A percentile compares a stretch with the other conserved stretches of the same genome.
phyloP scores from a whole-genome alignment of 164 flowering plant species.

The Liquidambar formosana region DNA sequence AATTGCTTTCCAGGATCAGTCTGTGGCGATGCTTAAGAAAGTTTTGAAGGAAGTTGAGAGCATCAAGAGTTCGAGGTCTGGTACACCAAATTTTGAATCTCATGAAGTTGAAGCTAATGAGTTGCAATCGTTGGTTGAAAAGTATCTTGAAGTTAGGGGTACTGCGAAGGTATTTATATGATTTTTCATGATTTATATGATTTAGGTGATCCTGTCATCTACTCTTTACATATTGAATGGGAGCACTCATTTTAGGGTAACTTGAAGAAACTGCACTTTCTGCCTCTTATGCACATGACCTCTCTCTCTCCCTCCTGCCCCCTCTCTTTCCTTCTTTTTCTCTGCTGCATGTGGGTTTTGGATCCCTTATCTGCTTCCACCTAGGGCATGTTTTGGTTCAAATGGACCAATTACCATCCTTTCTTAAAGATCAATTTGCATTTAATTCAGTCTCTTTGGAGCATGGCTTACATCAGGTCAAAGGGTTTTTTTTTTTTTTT shows the following conservation, averaged over 20 bases:
- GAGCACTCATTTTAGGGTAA: neutral
- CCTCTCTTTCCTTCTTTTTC: too few species aligned
- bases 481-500: too few species aligned
- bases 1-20: constrained; percentile 57
- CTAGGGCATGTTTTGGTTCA: neutral
- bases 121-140: constrained; percentile 63
- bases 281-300: neutral
- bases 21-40: constrained; percentile 65
- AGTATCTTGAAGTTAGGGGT: constrained; percentile 78
- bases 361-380: neutral
- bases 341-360: neutral
- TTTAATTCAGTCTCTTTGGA: neutral
- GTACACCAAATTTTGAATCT: constrained; percentile 78
- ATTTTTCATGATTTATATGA: constrained; percentile 12
- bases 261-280: neutral
- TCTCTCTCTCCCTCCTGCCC: neutral
- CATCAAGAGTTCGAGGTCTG: constrained; percentile 77
- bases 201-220: neutral
- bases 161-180: constrained; percentile 52
- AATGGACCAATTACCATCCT: neutral
- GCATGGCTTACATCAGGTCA: neutral
- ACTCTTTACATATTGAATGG: neutral
- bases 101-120: constrained; percentile 82
- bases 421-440: neutral
- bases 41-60: constrained; percentile 72